Percentiles rank a stretch among this genome's conserved stretches.
phyloP scores from a whole-genome alignment of 176 grass and related monocot species.

The Paspalum vaginatum region DNA sequence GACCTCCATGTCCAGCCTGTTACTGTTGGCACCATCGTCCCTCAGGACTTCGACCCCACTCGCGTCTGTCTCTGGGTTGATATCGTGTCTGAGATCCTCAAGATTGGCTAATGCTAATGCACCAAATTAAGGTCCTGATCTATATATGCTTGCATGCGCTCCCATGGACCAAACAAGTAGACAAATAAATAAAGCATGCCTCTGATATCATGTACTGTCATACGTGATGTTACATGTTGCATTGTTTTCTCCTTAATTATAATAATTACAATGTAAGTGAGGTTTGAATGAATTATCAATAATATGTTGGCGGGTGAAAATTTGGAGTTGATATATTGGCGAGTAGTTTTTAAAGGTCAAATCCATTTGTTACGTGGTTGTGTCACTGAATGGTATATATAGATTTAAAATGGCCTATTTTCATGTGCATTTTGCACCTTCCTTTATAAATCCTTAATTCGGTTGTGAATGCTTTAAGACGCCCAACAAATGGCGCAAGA shows the following conservation, averaged over 20 bases:
- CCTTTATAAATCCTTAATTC: too few relatives aligned
- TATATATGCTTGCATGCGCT: not conserved
- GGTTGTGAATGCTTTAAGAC: too few relatives aligned
- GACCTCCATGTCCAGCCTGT: not conserved
- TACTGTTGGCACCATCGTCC: not conserved
- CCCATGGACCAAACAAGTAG: not conserved
- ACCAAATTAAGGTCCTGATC: not conserved
- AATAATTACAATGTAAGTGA: too few relatives aligned
- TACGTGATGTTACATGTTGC: not conserved
- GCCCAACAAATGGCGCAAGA: too few relatives aligned
- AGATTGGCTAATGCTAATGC: conserved; percentile 8
- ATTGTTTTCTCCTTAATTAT: not conserved
- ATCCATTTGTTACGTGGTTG: too few relatives aligned
- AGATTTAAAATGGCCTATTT: too few relatives aligned
- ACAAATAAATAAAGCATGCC: not conserved
- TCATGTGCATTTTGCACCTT: too few relatives aligned
- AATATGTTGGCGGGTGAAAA: too few relatives aligned
- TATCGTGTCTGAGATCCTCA: conserved; percentile 18
- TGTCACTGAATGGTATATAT: too few relatives aligned
- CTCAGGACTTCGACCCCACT: not conserved
- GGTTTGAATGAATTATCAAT: too few relatives aligned
- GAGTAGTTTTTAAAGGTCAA: too few relatives aligned
- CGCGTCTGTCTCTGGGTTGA: conserved; percentile 34
- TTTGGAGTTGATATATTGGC: too few relatives aligned
- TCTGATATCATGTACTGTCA: not conserved